Conservation (phyloP, 2,329 filamentous ascomycete genomes). For the Coniochaeta sp. region DNA sequence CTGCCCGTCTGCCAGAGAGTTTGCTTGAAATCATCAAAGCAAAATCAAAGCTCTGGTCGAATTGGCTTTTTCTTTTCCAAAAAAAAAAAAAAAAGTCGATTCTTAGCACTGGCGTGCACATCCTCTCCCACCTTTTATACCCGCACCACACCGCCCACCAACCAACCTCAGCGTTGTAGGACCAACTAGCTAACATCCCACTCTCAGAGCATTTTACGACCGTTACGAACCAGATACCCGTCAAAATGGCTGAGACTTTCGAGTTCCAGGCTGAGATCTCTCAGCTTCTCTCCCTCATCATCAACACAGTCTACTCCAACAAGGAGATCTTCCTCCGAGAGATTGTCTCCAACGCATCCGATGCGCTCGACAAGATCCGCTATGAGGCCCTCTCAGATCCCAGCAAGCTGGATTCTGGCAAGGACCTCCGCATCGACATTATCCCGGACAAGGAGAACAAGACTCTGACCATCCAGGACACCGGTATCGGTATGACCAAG, state of each 20-base stretch:
- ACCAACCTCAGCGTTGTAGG: not conserved
- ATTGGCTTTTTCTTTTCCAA: not conserved
- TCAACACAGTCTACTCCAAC: slow-evolving; percentile 99
- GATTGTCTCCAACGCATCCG: slow-evolving; percentile 95
- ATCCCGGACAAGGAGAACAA: slow-evolving; percentile 96
- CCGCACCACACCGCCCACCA: not conserved
- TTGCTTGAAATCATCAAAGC: not conserved
- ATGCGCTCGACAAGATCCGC: slow-evolving; percentile 99
- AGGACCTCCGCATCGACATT: slow-evolving; percentile 98
- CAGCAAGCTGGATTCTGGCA: slow-evolving; percentile 92
- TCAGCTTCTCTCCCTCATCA: slow-evolving; percentile 98
- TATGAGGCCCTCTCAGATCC: slow-evolving; percentile 97
- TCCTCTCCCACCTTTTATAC: too few species aligned
- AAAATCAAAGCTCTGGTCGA: not conserved
- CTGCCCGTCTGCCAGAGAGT: not conserved
- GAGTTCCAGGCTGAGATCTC: slow-evolving; percentile 99
- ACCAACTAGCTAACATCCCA: not conserved
- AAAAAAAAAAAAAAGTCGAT: not conserved
- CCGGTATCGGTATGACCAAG: slow-evolving; percentile 99
- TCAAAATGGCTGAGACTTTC: slow-evolving; percentile 88
- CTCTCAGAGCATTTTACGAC: slow-evolving; percentile 7
- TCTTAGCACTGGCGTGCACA: not conserved
- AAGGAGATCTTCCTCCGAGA: slow-evolving; percentile 99
- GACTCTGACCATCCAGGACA: slow-evolving; percentile 95
- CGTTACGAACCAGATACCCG: slow-evolving; percentile 27